Evolutionary conservation across 2,329 filamentous ascomycete species (phyloP).

Genomic region (Aspergillus unguis): DNA sequence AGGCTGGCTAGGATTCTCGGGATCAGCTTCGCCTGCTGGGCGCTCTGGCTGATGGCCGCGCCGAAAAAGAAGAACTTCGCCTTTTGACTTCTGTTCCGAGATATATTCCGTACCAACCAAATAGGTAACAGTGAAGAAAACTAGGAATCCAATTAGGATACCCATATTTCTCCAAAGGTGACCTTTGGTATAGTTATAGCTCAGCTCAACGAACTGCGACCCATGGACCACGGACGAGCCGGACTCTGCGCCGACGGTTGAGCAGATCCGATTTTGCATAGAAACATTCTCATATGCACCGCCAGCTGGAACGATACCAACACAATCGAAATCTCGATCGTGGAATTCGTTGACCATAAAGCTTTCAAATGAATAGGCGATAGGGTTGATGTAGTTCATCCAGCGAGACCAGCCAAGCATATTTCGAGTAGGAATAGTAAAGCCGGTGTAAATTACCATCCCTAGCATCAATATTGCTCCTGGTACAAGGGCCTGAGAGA

Average conservation of each 20-base stretch:
- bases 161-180: conserved; percentile 69
- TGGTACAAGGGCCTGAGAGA: conserved; percentile 52
- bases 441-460: conserved; percentile 46
- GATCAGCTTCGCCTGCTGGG: background rate
- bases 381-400: conserved; percentile 74
- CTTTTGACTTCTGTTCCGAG: conserved; percentile 26
- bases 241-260: conserved; percentile 53
- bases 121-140: conserved; percentile 53
- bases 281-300: conserved; percentile 37
- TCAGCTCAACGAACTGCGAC: conserved; percentile 54
- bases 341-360: conserved; percentile 80
- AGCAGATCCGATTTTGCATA: conserved; percentile 49
- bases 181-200: conserved; percentile 56
- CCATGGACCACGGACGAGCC: conserved; percentile 56
- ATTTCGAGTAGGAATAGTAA: conserved; percentile 44
- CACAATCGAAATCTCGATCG: conserved; percentile 54
- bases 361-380: conserved; percentile 74
- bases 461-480: conserved; percentile 44
- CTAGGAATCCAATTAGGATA: conserved; percentile 62
- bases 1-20: conserved; percentile 2
- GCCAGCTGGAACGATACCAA: conserved; percentile 40
- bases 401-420: conserved; percentile 76
- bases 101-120: conserved; percentile 26
- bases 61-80: conserved; percentile 29
- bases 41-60: conserved; percentile 19